A percentile compares a stretch with the other conserved stretches of the same genome.
Conservation (phyloP, 192 early-diverging fungal species). For the Coemansia sp. region DNA sequence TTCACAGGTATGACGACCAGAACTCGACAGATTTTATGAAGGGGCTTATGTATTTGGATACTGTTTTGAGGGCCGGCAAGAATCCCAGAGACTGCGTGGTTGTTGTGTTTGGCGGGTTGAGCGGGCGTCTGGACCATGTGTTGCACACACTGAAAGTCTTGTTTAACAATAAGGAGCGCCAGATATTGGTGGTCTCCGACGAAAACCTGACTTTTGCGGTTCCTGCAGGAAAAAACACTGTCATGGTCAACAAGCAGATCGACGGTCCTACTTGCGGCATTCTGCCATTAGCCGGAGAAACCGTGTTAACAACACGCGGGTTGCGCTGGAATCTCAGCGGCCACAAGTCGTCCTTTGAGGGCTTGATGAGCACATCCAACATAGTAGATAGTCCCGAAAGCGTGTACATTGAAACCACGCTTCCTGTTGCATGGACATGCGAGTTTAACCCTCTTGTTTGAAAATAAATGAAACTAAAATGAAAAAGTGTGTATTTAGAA, state of each 20-base stretch:
- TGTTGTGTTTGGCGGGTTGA: constrained; percentile 78
- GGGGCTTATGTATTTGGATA: constrained; percentile 62
- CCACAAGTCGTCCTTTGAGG: constrained; percentile 64
- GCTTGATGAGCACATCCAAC: constrained; percentile 85
- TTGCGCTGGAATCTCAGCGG: constrained; percentile 77
- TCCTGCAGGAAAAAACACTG: constrained; percentile 63
- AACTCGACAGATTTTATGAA: constrained; percentile 89
- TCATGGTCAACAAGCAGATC: constrained; percentile 60
- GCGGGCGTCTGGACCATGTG: constrained; percentile 88
- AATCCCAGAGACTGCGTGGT: constrained; percentile 51
- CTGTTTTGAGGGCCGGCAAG: not conserved
- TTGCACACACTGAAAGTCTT: constrained; percentile 77
- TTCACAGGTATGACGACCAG: constrained; percentile 55
- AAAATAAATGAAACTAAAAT: not conserved
- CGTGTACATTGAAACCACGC: constrained; percentile 67
- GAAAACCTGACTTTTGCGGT: constrained; percentile 70
- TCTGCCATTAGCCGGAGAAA: constrained; percentile 69
- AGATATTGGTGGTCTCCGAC: constrained; percentile 66
- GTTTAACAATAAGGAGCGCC: constrained; percentile 61
- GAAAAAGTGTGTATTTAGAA: not conserved
- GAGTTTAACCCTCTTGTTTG: constrained; percentile 54
- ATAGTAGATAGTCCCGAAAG: constrained; percentile 55
- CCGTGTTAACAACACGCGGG: constrained; percentile 68
- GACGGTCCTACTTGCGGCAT: constrained; percentile 90
- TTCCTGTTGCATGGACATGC: constrained; percentile 79